Conservation (phyloP, 495 filamentous ascomycete genomes). For the Recurvomyces mirabilis region DNA sequence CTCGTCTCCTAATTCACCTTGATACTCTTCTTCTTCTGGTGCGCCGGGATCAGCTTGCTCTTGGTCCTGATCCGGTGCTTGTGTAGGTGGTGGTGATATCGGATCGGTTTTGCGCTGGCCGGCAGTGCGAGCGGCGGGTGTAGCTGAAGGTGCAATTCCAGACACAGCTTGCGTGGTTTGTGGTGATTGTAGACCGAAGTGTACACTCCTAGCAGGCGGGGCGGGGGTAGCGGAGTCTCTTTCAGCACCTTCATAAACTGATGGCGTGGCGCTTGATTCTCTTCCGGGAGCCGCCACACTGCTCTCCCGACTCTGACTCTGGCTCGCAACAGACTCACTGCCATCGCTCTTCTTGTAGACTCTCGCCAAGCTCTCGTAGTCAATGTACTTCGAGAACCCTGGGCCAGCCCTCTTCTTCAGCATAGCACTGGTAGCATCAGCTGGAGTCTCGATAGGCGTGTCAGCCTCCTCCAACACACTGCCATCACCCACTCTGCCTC, state of each 20-base stretch:
- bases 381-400: constrained; percentile 19
- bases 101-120: not conserved
- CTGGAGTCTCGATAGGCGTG: constrained; percentile 20
- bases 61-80: too few species aligned
- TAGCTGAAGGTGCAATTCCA: not conserved
- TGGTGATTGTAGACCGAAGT: too few species aligned
- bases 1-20: constrained; percentile 6
- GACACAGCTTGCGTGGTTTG: too few species aligned
- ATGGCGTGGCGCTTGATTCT: too few species aligned
- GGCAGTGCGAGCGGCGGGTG: not conserved
- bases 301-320: not conserved
- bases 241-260: too few species aligned
- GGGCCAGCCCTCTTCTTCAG: constrained; percentile 15
- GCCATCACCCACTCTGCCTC: constrained; percentile 18
- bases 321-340: not conserved
- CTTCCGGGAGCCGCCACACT: too few species aligned
- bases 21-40: constrained; percentile 7
- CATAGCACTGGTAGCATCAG: constrained; percentile 24
- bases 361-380: constrained; percentile 21
- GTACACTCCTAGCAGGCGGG: too few species aligned
- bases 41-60: not conserved
- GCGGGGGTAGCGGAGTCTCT: too few species aligned
- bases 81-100: constrained; percentile 1
- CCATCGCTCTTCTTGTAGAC: constrained; percentile 19
- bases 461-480: constrained; percentile 31